A percentile compares a stretch with the other conserved stretches of the same genome.
These are phyloP conservation scores for Corinectria fuckeliana DNA, from an alignment of 2,329 filamentous ascomycete genomes.

Conservation along the genomic window DNA sequence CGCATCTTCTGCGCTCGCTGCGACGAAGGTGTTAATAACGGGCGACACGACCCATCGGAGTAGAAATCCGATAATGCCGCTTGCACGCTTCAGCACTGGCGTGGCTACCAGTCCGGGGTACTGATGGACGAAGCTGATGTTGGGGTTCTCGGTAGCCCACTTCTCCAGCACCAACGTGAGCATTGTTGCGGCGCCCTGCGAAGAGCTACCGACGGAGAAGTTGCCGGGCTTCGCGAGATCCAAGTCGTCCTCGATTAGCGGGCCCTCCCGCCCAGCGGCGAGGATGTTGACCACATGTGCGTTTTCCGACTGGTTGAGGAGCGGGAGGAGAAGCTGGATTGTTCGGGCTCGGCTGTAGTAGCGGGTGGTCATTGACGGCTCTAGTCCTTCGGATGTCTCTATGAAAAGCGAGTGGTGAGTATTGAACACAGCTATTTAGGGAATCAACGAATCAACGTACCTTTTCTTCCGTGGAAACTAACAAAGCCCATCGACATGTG, in stretches of 20 bases:
- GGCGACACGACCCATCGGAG: conserved; percentile 27
- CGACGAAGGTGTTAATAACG: conserved; percentile 12
- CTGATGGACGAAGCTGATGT: conserved; percentile 45
- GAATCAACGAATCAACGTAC: background rate
- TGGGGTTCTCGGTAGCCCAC: conserved; percentile 52
- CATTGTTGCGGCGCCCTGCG: conserved; percentile 55
- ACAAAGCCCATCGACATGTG: conserved; percentile 49
- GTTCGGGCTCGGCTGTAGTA: conserved; percentile 66
- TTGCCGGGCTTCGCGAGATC: conserved; percentile 48
- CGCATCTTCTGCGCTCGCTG: conserved; percentile 26
- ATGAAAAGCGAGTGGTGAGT: rapidly evolving
- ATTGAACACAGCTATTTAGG: background rate
- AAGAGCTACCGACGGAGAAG: conserved; percentile 44
- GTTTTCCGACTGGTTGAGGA: conserved; percentile 49
- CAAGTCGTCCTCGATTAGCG: conserved; percentile 53
- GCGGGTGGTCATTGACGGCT: conserved; percentile 57
- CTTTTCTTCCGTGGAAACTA: conserved; percentile 31
- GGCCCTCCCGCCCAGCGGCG: conserved; percentile 56
- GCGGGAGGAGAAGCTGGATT: conserved; percentile 62
- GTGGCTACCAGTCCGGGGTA: conserved; percentile 42
- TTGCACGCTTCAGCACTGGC: conserved; percentile 25
- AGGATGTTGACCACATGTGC: conserved; percentile 58
- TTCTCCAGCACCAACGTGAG: conserved; percentile 56
- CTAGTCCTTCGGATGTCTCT: conserved; percentile 65
- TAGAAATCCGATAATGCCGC: conserved; percentile 21